These are phyloP conservation scores for Aegilops sharonensis DNA, from an alignment of 176 grass and related monocot genomes.

Conservation along the genomic window DNA sequence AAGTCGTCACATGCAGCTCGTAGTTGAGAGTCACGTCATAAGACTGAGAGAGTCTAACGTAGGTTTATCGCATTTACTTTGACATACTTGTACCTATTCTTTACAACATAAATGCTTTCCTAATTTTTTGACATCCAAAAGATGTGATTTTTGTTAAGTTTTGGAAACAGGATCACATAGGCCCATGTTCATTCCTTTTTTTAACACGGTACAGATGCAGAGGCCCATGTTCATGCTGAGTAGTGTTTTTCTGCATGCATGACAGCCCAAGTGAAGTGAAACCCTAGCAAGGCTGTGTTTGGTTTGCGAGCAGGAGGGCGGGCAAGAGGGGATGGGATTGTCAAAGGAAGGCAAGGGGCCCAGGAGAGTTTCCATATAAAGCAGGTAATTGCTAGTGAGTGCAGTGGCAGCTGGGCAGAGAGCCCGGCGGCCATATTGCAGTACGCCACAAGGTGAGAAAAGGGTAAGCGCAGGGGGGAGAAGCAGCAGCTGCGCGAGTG, in stretches of 20 bases:
- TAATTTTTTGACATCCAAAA: background rate
- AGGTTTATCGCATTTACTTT: background rate
- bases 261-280: background rate
- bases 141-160: background rate
- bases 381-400: constrained; percentile 9
- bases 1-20: too few relatives aligned
- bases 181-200: too few relatives aligned
- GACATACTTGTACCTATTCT: background rate
- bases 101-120: background rate
- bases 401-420: background rate
- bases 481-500: background rate
- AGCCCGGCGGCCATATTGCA: background rate
- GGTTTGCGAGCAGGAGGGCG: background rate
- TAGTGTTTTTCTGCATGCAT: background rate
- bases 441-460: constrained; percentile 7
- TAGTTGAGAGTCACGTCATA: too few relatives aligned
- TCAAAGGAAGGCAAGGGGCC: background rate
- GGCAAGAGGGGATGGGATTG: background rate
- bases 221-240: background rate
- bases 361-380: constrained; percentile 16
- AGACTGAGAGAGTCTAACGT: too few relatives aligned
- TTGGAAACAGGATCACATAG: background rate
- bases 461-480: background rate
- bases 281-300: background rate
- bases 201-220: too few relatives aligned